These are phyloP conservation scores for Metarhizium brunneum DNA, from an alignment of 2,329 filamentous ascomycete genomes.

Conservation along the genomic window DNA sequence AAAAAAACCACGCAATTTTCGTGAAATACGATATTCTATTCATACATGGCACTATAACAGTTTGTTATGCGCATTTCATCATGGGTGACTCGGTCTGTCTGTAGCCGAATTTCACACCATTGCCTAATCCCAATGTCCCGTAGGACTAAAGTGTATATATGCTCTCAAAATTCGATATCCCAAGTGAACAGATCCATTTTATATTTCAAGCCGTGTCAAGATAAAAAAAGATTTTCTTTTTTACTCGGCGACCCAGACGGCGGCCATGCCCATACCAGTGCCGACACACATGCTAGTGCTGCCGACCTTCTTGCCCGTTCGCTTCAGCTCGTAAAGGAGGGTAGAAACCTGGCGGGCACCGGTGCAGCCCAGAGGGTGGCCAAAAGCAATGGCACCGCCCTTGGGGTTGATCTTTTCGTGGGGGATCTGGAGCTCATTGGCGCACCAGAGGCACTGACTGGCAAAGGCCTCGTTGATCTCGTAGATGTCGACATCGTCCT, in stretches of 20 bases:
- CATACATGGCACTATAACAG: conserved; percentile 11
- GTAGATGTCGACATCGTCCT: conserved; percentile 89
- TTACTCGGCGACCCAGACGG: conserved; percentile 91
- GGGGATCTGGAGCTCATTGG: conserved; percentile 76
- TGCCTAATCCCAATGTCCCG: background rate
- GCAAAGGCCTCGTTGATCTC: conserved; percentile 99
- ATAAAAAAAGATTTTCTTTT: background rate
- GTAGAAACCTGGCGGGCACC: conserved; percentile 91
- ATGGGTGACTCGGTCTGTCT: background rate
- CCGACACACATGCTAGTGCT: conserved; percentile 95
- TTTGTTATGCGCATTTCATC: background rate
- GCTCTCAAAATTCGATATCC: background rate
- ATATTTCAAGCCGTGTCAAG: conserved; percentile 3
- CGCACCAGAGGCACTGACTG: conserved; percentile 87
- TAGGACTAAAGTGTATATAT: background rate
- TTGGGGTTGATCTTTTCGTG: conserved; percentile 91
- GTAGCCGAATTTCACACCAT: background rate
- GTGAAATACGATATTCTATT: conserved; percentile 12
- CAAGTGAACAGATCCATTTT: background rate
- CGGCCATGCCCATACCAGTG: conserved; percentile 96
- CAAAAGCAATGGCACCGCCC: conserved; percentile 92
- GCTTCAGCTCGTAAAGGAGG: conserved; percentile 77
- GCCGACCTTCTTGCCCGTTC: conserved; percentile 76
- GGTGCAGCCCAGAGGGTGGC: conserved; percentile 90
- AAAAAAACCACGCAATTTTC: background rate